Evolutionary conservation across 164 flowering plant genomes (phyloP), one percentile per base, ranked within the genome.

Genomic region (Magnolia kwangsiensis): DNA sequence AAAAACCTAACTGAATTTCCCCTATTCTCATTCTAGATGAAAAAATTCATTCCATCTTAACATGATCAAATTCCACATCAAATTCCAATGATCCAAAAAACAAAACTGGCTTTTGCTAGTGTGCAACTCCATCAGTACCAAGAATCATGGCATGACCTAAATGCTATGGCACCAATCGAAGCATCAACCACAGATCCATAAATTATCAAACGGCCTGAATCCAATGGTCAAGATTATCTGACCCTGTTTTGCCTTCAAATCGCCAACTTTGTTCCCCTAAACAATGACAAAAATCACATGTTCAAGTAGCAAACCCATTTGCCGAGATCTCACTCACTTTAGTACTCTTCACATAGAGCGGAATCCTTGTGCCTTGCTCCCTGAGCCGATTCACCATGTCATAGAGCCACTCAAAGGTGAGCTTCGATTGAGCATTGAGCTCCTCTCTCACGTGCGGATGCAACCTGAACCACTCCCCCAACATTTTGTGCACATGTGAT

Each of bases 381-480:
- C 84, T 88, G 8, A 96, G 91, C 77, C 84, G 86, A 74, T 90
- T 85, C n/a, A 96, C 92, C 83, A 96, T 63, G 68, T 72, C 82
- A 77, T 92, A 85, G 18, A 96, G 91, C 85, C 89, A 94, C 74
- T 94, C 99, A 77, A 96, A 96, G 18, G 91, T 90, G 55, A 96
- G 89, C 63, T 16, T 86, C 8, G 84, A 79, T 78, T 96, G 96
- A 58, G 85, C 78, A 82, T 92, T 96, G 50, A 96, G 81, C 65
- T 92, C 95, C 55, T 91, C 97, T 80, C 99, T 86, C 7, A 96
- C 82, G 2, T 88, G 81, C 3, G 90, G 79, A 29, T 88, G 92
- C 50, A 88, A 75, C 76, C 85, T 86, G 78, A 96, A 96, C 98
- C 99, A 96, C 24, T 92, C 98, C 50, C 98, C 97, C 80, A 96